Conservation (phyloP, 495 filamentous ascomycete species). For the Aspergillus egyptiacus region DNA sequence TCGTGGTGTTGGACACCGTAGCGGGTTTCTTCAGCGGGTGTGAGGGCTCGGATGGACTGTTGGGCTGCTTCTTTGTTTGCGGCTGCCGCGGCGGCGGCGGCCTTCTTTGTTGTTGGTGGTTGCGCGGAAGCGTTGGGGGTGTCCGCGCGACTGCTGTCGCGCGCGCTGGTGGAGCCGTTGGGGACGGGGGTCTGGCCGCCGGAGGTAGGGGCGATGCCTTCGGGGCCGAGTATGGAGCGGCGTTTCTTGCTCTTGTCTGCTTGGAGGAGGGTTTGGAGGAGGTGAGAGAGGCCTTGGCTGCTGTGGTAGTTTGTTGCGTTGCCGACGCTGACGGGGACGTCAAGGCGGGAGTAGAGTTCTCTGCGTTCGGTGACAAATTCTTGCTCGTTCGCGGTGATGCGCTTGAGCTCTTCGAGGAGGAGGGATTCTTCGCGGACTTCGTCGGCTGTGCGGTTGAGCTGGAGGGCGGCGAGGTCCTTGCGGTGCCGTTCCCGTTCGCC, state of each 20-base stretch:
- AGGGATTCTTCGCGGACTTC: conserved; percentile 89
- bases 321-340: conserved; percentile 64
- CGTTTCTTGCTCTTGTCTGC: conserved; percentile 86
- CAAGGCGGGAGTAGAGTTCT: conserved; percentile 84
- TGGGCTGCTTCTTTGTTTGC: conserved; percentile 33
- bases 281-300: conserved; percentile 67
- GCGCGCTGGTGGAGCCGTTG: conserved; percentile 27
- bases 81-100: conserved; percentile 27
- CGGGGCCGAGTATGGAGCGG: conserved; percentile 55
- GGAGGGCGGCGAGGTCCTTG: conserved; percentile 75
- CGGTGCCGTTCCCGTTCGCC: conserved; percentile 66
- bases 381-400: conserved; percentile 77
- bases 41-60: conserved; percentile 60
- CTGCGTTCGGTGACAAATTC: conserved; percentile 77
- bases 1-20: conserved; percentile 87
- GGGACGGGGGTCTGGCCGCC: conserved; percentile 45
- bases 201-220: conserved; percentile 45
- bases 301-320: conserved; percentile 66
- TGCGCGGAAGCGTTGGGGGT: conserved; percentile 29
- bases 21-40: conserved; percentile 62
- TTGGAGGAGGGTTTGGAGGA: conserved; percentile 71
- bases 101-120: conserved; percentile 50
- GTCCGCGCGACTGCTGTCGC: conserved; percentile 35
- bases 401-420: conserved; percentile 79
- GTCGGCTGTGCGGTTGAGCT: conserved; percentile 72